These are phyloP conservation scores for Vaucheria bursata DNA, from an alignment of 352 stramenopile genomes.

Conservation along the genomic window DNA sequence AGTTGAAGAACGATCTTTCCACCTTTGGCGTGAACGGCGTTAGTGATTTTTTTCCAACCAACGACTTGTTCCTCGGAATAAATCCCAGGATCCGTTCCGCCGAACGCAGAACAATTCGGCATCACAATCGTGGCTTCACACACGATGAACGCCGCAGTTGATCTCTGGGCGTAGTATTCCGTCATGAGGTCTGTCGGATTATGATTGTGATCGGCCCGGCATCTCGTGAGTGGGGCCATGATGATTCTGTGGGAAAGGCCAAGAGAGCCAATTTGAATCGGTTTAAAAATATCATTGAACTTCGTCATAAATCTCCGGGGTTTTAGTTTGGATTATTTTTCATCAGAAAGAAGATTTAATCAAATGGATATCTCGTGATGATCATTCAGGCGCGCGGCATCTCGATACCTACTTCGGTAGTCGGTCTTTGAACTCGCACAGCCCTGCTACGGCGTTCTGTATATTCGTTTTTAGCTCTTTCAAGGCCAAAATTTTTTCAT, in stretches of 20 bases:
- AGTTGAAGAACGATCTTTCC: conserved; percentile 3
- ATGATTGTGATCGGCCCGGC: not conserved
- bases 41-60: conserved; percentile 44
- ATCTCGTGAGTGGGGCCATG: conserved; percentile 7
- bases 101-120: not conserved
- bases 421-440: too few species aligned
- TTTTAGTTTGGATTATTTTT: too few species aligned
- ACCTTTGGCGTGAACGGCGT: conserved; percentile 46
- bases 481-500: too few species aligned
- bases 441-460: too few species aligned
- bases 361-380: too few species aligned
- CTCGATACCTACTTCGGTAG: too few species aligned
- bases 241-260: conserved; percentile 12
- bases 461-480: too few species aligned
- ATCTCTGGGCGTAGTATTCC: not conserved
- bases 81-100: conserved; percentile 1
- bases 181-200: conserved; percentile 8
- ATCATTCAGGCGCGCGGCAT: too few species aligned
- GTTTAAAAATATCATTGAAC: too few species aligned
- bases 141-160: not conserved
- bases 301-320: too few species aligned
- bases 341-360: too few species aligned
- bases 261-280: too few species aligned
- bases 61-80: conserved; percentile 28
- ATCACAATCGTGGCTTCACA: not conserved